A percentile compares a stretch with the other conserved stretches of the same genome.
These are phyloP conservation scores for Dryas integrifolia DNA, from an alignment of 331 rosid genomes.

Conservation along the genomic window DNA sequence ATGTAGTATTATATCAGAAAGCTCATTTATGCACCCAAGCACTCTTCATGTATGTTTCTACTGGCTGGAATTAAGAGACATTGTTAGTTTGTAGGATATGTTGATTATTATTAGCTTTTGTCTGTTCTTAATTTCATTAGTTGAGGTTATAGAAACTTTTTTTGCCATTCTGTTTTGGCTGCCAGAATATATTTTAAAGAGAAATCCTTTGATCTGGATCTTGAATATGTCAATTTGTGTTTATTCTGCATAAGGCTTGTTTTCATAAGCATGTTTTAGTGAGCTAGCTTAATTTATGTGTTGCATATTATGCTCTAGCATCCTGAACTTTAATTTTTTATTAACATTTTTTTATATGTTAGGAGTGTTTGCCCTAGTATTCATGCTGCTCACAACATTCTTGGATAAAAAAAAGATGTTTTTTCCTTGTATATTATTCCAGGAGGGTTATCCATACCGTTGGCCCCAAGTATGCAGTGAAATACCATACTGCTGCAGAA, in stretches of 20 bases:
- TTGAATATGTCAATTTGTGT: not conserved
- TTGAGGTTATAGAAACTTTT: not conserved
- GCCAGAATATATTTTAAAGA: not conserved
- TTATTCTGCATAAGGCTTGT: not conserved
- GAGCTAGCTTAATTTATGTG: not conserved
- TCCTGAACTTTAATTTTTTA: not conserved
- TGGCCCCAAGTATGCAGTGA: constrained; percentile 92
- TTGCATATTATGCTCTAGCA: not conserved
- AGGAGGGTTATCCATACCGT: constrained; percentile 95
- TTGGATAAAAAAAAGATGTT: constrained; percentile 18
- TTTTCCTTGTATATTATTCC: constrained; percentile 26
- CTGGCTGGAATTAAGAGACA: constrained; percentile 1
- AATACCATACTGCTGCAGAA: constrained; percentile 97
- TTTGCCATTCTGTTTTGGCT: not conserved
- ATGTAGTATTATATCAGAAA: constrained; percentile 13
- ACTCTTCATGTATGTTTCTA: not conserved
- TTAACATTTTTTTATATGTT: not conserved
- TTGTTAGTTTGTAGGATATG: not conserved
- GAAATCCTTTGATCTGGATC: not conserved
- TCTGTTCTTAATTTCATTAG: not conserved
- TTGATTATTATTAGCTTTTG: not conserved
- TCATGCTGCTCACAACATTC: constrained; percentile 20
- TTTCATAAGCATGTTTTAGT: not conserved
- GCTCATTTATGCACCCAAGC: constrained; percentile 4
- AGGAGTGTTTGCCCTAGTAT: not conserved